Conservation (phyloP, 2,329 filamentous ascomycete genomes). For the Paraphaeosphaeria sporulosa region DNA sequence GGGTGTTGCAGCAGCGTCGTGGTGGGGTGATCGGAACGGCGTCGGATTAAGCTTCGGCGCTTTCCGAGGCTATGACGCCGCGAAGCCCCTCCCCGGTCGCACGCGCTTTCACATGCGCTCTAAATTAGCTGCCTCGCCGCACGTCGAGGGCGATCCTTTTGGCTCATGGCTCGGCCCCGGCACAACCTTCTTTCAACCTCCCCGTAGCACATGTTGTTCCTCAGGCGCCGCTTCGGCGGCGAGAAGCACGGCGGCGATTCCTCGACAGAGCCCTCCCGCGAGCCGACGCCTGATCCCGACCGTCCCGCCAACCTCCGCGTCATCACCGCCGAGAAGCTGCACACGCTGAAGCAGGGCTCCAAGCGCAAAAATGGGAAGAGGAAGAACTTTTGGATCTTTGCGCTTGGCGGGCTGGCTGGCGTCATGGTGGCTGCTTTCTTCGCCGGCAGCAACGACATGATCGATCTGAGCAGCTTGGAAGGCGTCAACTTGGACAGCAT, state of each 20-base stretch:
- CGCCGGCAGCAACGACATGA: conserved; percentile 86
- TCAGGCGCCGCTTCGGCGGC: conserved; percentile 48
- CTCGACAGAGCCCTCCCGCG: conserved; percentile 48
- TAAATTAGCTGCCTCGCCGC: background rate
- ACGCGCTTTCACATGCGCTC: conserved; percentile 9
- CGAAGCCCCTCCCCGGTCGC: background rate
- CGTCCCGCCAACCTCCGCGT: conserved; percentile 57
- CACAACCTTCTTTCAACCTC: background rate
- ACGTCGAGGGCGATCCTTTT: background rate
- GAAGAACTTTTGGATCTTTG: conserved; percentile 82
- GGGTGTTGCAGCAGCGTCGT: background rate
- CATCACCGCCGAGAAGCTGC: conserved; percentile 60
- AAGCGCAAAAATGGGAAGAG: conserved; percentile 65
- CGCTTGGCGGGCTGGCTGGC: conserved; percentile 88
- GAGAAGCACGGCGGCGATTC: conserved; percentile 30
- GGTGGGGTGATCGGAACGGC: background rate
- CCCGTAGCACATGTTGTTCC: conserved; percentile 42
- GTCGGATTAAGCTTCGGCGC: background rate
- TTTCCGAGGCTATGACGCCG: background rate
- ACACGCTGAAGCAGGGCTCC: conserved; percentile 52
- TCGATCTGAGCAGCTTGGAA: conserved; percentile 77
- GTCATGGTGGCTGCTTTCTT: conserved; percentile 90
- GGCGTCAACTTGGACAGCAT: conserved; percentile 82
- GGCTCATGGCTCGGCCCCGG: conserved; percentile 2
- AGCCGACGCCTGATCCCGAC: conserved; percentile 46